Evolutionary conservation across 177 flowering plant species (phyloP).

Genomic region (Tripterygium wilfordii): DNA sequence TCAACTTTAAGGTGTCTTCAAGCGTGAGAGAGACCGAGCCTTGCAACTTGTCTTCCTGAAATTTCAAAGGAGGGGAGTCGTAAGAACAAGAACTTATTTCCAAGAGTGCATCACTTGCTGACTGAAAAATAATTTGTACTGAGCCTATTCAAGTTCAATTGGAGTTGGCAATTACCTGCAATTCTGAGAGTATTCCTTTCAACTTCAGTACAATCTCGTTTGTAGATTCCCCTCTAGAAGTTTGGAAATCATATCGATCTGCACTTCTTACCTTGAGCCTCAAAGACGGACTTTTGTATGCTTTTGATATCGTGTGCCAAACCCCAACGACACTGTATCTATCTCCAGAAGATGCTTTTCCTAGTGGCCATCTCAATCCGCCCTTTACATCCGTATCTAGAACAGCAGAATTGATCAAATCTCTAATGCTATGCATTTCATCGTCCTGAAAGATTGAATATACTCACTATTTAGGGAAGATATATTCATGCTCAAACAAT

Average conservation of each 20-base stretch:
- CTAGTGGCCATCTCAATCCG: constrained; percentile 59
- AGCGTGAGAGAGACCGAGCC: too few species aligned
- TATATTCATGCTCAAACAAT: too few species aligned
- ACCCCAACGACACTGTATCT: constrained; percentile 35
- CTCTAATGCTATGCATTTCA: constrained; percentile 31
- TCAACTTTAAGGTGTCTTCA: too few species aligned
- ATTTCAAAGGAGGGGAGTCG: neutral
- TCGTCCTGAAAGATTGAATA: constrained; percentile 33
- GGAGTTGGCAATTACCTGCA: constrained; percentile 28
- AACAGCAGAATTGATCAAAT: constrained; percentile 39
- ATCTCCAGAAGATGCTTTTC: constrained; percentile 36
- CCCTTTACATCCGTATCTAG: constrained; percentile 46
- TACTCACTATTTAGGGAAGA: too few species aligned
- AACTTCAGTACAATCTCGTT: constrained; percentile 38
- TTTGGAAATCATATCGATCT: constrained; percentile 44
- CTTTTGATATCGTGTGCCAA: constrained; percentile 38
- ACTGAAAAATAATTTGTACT: neutral
- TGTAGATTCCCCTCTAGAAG: constrained; percentile 37
- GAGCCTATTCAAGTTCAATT: neutral
- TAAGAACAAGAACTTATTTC: neutral
- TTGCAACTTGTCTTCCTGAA: too few species aligned
- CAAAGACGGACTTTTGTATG: constrained; percentile 24
- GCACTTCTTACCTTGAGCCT: constrained; percentile 43
- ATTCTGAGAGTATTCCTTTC: constrained; percentile 17
- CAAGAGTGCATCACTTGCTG: neutral